Conservation (phyloP, 2,329 filamentous ascomycete genomes). For the Microdochium nivale region DNA sequence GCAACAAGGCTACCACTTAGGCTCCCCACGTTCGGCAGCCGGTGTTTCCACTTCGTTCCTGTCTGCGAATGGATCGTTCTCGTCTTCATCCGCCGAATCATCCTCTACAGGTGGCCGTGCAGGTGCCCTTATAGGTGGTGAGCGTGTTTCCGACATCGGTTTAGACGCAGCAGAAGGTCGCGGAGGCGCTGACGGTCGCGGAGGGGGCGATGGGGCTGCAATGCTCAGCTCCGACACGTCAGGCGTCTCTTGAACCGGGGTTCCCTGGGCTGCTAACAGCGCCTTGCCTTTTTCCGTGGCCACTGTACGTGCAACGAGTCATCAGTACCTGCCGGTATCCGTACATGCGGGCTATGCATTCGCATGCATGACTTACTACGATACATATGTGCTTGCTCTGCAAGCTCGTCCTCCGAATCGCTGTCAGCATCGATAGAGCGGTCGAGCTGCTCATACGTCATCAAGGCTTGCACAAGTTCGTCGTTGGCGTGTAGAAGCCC, state of each 20-base stretch:
- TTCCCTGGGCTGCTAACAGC: not conserved
- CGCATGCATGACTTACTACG: constrained; percentile 36
- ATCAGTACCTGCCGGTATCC: not conserved
- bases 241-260: not conserved
- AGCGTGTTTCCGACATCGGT: constrained; percentile 41
- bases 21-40: constrained; percentile 27
- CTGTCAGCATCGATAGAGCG: constrained; percentile 71
- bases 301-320: constrained; percentile 28
- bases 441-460: constrained; percentile 91
- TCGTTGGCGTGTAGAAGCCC: constrained; percentile 90
- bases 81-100: constrained; percentile 60
- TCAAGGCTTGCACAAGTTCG: constrained; percentile 85
- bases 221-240: constrained; percentile 38
- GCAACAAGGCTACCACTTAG: constrained; percentile 18
- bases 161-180: constrained; percentile 35
- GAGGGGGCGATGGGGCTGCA: constrained; percentile 20
- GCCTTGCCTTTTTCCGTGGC: constrained; percentile 42
- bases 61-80: constrained; percentile 84
- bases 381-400: constrained; percentile 58
- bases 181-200: constrained; percentile 36
- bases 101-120: constrained; percentile 34
- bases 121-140: constrained; percentile 22
- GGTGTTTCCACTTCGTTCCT: constrained; percentile 54
- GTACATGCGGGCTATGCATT: not conserved
- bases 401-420: constrained; percentile 59